Conservation (phyloP, 148 eudicot genomes). For the Rheum nobile region DNA sequence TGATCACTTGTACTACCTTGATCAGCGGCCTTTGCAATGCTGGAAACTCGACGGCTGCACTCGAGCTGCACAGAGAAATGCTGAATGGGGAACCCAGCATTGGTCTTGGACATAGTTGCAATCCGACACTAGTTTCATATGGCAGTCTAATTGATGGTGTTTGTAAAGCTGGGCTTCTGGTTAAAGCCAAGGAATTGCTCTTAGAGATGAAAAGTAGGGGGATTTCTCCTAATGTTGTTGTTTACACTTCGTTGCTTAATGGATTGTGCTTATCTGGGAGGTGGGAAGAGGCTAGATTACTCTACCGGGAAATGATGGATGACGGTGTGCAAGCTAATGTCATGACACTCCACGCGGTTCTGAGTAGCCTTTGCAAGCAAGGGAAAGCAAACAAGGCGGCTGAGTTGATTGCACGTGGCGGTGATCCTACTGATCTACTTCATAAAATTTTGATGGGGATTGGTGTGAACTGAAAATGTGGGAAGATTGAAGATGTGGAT, state of each 20-base stretch:
- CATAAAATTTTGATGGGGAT: background rate
- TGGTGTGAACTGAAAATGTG: background rate
- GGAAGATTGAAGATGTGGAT: background rate
- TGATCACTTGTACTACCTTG: constrained; percentile 13
- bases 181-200: constrained; percentile 17
- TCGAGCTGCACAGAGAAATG: constrained; percentile 20
- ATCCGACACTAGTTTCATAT: constrained; percentile 10
- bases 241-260: constrained; percentile 19
- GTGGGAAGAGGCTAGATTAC: constrained; percentile 16
- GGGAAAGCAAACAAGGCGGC: background rate
- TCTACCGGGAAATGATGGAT: constrained; percentile 13
- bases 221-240: constrained; percentile 16
- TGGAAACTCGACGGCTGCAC: constrained; percentile 12
- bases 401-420: background rate
- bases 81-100: background rate
- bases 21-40: constrained; percentile 20
- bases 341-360: background rate
- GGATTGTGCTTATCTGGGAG: constrained; percentile 21
- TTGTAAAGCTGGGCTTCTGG: constrained; percentile 20
- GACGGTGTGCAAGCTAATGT: constrained; percentile 14
- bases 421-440: constrained; percentile 10
- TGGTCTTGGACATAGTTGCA: background rate
- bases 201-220: constrained; percentile 17
- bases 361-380: background rate
- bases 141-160: constrained; percentile 18